Evolutionary conservation across 331 rosid species (phyloP).

Genomic region (Phaseolus coccineus): DNA sequence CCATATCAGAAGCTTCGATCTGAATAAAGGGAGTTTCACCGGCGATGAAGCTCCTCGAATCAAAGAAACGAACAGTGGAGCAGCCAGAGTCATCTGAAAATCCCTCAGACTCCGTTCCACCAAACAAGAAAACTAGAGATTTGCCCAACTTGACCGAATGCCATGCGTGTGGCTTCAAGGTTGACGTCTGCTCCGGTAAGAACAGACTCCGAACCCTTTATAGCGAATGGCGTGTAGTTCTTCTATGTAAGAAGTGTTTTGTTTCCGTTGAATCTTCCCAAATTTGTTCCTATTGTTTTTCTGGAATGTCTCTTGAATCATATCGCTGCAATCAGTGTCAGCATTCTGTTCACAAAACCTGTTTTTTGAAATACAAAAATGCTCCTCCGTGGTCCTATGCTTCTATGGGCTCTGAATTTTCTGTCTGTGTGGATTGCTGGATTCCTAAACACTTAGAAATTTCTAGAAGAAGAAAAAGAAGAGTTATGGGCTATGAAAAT

Average conservation of each 20-base stretch:
- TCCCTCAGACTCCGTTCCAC: constrained; percentile 4
- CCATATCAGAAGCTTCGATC: not conserved
- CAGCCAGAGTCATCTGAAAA: constrained; percentile 14
- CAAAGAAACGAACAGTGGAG: constrained; percentile 4
- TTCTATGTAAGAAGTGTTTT: constrained; percentile 73
- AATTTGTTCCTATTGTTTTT: constrained; percentile 77
- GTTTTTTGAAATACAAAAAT: constrained; percentile 50
- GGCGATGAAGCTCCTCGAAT: constrained; percentile 31
- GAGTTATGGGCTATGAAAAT: constrained; percentile 37
- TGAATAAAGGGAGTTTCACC: constrained; percentile 16
- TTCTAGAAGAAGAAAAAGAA: constrained; percentile 56
- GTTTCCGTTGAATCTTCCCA: constrained; percentile 54
- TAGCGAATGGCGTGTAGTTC: constrained; percentile 90
- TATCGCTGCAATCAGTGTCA: constrained; percentile 56
- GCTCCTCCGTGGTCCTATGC: constrained; percentile 64
- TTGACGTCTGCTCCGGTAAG: constrained; percentile 62
- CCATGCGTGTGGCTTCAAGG: constrained; percentile 68
- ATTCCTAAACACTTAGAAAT: constrained; percentile 56
- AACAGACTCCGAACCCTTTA: constrained; percentile 59
- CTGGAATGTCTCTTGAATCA: constrained; percentile 41
- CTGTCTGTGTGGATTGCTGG: constrained; percentile 76
- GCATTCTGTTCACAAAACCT: constrained; percentile 62
- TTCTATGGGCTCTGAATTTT: constrained; percentile 50
- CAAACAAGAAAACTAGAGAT: constrained; percentile 62
- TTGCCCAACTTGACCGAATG: constrained; percentile 77